phyloP scores from a whole-genome alignment of 345 rosid species.

The Pugionium cornutum region DNA sequence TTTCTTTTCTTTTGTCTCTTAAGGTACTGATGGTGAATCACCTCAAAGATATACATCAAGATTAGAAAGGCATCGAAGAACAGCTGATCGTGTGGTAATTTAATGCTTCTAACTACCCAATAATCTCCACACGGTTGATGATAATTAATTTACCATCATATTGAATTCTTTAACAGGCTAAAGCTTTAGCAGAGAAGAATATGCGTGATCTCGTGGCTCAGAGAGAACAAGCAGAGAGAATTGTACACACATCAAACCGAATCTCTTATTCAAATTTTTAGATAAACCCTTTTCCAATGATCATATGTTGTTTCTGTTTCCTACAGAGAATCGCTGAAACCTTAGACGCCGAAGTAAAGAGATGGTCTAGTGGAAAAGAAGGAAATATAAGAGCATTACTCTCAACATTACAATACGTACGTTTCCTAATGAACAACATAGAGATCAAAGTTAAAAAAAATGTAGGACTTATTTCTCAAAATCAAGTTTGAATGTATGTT shows the following conservation, averaged over 20 bases:
- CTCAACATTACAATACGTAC: slow-evolving; percentile 98
- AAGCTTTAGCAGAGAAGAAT: slow-evolving; percentile 93
- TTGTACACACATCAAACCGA: slow-evolving; percentile 45
- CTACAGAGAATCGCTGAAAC: slow-evolving; percentile 86
- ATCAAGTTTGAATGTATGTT: neutral
- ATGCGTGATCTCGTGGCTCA: slow-evolving; percentile 89
- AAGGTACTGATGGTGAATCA: slow-evolving; percentile 78
- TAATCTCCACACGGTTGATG: neutral
- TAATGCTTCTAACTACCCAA: slow-evolving; percentile 14
- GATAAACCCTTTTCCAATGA: slow-evolving; percentile 15
- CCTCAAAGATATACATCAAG: slow-evolving; percentile 95
- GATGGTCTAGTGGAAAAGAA: slow-evolving; percentile 97
- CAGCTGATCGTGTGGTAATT: slow-evolving; percentile 86
- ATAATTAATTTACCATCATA: neutral
- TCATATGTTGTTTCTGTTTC: slow-evolving; percentile 24
- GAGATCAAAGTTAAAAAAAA: neutral
- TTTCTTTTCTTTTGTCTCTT: slow-evolving; percentile 26
- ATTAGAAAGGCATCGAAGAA: slow-evolving; percentile 82
- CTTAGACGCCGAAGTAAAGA: slow-evolving; percentile 84
- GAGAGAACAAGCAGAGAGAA: slow-evolving; percentile 89
- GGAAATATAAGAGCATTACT: slow-evolving; percentile 92
- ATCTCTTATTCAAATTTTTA: slow-evolving; percentile 19
- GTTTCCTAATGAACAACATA: slow-evolving; percentile 5
- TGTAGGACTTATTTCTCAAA: neutral
- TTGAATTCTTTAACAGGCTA: slow-evolving; percentile 58